phyloP scores from a whole-genome alignment of 176 grass and related monocot species.

The Thalia dealbata region DNA sequence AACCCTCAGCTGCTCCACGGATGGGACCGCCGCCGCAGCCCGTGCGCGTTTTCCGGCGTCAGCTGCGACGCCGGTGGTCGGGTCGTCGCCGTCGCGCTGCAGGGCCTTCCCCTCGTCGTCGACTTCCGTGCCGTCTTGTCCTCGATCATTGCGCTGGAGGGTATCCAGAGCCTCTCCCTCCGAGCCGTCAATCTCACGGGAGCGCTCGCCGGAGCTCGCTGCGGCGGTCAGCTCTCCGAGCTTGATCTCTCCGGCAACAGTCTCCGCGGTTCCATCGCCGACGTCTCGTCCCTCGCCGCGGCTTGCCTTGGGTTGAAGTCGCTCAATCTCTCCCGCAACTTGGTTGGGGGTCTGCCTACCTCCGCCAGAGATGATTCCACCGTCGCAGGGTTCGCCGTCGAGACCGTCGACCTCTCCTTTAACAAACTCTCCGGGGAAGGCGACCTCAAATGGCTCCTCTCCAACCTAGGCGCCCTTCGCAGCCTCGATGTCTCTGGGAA shows the following conservation, averaged over 20 bases:
- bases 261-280: constrained; percentile 55
- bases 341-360: background rate
- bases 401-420: constrained; percentile 53
- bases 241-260: constrained; percentile 81
- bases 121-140: constrained; percentile 47
- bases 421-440: constrained; percentile 52
- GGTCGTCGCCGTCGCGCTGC: constrained; percentile 50
- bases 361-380: background rate
- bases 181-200: constrained; percentile 63
- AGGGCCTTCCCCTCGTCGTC: constrained; percentile 39
- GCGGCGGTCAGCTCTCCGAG: constrained; percentile 30
- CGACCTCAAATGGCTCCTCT: constrained; percentile 39
- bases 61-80: constrained; percentile 40
- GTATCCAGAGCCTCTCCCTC: constrained; percentile 49
- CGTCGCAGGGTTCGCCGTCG: constrained; percentile 12
- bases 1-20: constrained; percentile 27
- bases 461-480: background rate
- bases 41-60: constrained; percentile 63
- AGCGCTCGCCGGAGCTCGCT: constrained; percentile 23
- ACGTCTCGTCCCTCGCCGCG: constrained; percentile 38
- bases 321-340: constrained; percentile 45
- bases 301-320: constrained; percentile 32
- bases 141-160: constrained; percentile 41
- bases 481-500: constrained; percentile 5
- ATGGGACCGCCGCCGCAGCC: constrained; percentile 35